phyloP scores from a whole-genome alignment of 306 rosid genomes.

The Abrus pulchellus region DNA sequence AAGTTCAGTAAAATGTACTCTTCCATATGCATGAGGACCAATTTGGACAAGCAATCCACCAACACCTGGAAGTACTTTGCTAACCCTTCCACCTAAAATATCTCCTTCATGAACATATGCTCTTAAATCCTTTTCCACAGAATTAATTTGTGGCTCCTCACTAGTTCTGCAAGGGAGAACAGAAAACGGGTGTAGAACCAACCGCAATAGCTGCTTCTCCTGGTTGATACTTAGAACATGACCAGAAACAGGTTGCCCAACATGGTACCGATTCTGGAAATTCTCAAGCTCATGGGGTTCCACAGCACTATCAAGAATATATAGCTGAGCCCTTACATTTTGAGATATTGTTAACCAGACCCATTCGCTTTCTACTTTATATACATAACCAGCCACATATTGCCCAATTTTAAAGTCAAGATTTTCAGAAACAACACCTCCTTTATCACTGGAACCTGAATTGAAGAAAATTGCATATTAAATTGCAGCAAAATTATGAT shows the following conservation, averaged over 20 bases:
- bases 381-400: conserved; percentile 73
- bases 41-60: conserved; percentile 88
- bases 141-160: conserved; percentile 47
- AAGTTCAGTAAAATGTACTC: conserved; percentile 84
- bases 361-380: conserved; percentile 87
- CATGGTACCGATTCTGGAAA: conserved; percentile 70
- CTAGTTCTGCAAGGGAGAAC: conserved; percentile 38
- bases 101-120: conserved; percentile 73
- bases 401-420: conserved; percentile 71
- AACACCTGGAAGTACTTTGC: conserved; percentile 80
- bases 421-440: conserved; percentile 49
- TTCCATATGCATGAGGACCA: conserved; percentile 77
- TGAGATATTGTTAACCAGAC: conserved; percentile 79
- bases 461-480: conserved; percentile 44
- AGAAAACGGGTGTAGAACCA: conserved; percentile 58
- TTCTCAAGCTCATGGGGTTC: conserved; percentile 80
- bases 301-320: conserved; percentile 79
- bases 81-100: conserved; percentile 77
- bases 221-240: conserved; percentile 62
- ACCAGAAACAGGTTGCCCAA: conserved; percentile 76
- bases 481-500: conserved; percentile 1
- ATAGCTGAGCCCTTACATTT: conserved; percentile 72
- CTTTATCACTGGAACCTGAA: conserved; percentile 65
- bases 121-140: conserved; percentile 49
- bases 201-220: conserved; percentile 73